Evolutionary conservation across 306 rosid species (phyloP).

Genomic region (Cucurbita maxima): DNA sequence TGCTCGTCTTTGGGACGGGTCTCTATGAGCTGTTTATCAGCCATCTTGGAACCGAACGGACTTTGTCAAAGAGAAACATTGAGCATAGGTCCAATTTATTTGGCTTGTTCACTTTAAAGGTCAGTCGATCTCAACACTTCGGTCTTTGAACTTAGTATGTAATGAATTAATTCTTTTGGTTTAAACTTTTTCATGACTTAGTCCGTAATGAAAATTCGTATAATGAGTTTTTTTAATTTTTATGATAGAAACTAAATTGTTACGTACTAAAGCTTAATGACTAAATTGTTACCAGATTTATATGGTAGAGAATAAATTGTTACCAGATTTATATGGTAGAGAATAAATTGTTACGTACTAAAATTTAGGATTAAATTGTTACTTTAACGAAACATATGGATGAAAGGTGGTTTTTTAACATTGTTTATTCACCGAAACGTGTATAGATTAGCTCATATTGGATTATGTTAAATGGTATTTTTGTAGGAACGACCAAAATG

Average conservation of each 20-base stretch:
- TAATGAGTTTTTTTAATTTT: not conserved
- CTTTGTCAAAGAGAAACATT: conserved; percentile 27
- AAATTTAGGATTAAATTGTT: not conserved
- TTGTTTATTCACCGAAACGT: not conserved
- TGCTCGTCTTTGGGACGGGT: conserved; percentile 97
- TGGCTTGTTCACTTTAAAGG: conserved; percentile 74
- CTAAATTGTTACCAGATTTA: not conserved
- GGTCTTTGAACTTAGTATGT: not conserved
- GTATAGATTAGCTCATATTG: not conserved
- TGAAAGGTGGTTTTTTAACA: not conserved
- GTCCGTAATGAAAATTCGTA: not conserved
- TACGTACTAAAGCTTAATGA: not conserved
- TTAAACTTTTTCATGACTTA: not conserved
- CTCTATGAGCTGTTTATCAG: conserved; percentile 90
- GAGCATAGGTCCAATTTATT: conserved; percentile 52
- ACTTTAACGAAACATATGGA: not conserved
- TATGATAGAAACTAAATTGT: not conserved
- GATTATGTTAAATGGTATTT: not conserved
- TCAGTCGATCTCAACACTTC: conserved; percentile 11
- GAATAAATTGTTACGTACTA: not conserved
- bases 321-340: not conserved
- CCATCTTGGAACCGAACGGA: conserved; percentile 37
- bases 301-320: not conserved
- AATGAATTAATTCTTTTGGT: not conserved
- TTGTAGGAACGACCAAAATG: conserved; percentile 81